Evolutionary conservation across 192 early-diverging fungal species (phyloP).

Genomic region (Linderina pennispora): DNA sequence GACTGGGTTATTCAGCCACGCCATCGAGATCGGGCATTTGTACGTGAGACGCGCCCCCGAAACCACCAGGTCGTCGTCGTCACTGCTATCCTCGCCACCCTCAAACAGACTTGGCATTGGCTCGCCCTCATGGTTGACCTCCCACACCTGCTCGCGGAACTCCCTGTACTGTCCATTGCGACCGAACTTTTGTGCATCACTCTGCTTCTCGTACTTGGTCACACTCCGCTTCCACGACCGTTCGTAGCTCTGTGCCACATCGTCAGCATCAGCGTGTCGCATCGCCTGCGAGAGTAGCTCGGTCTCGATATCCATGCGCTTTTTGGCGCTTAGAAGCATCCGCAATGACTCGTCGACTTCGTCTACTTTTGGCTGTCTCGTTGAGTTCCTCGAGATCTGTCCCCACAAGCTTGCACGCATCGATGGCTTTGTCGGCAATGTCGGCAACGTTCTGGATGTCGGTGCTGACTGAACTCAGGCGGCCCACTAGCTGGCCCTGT

Average conservation of each 20-base stretch:
- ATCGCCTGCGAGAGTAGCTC: conserved; percentile 5
- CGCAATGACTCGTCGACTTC: conserved; percentile 20
- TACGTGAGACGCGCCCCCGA: conserved; percentile 18
- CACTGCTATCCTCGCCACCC: not conserved
- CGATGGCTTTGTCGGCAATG: conserved; percentile 12
- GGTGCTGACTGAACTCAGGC: conserved; percentile 1
- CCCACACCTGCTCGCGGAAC: conserved; percentile 37
- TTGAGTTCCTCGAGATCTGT: conserved; percentile 19
- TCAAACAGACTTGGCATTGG: conserved; percentile 19
- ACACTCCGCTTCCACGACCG: conserved; percentile 1
- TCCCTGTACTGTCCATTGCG: conserved; percentile 13
- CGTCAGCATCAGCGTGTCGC: conserved; percentile 1
- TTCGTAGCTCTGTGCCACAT: conserved; percentile 7
- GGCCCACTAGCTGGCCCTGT: not conserved
- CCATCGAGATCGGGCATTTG: conserved; percentile 50
- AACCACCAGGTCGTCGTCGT: conserved; percentile 34
- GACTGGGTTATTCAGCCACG: conserved; percentile 48
- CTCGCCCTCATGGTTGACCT: conserved; percentile 28
- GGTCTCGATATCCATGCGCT: conserved; percentile 15
- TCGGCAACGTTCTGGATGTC: conserved; percentile 6
- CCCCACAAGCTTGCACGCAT: conserved; percentile 15
- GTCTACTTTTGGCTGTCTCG: conserved; percentile 4
- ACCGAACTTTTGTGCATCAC: conserved; percentile 15
- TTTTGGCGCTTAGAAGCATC: conserved; percentile 20
- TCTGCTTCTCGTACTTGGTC: conserved; percentile 5